phyloP scores from a whole-genome alignment of 2,329 filamentous ascomycete genomes.

The Fusarium devonianum region DNA sequence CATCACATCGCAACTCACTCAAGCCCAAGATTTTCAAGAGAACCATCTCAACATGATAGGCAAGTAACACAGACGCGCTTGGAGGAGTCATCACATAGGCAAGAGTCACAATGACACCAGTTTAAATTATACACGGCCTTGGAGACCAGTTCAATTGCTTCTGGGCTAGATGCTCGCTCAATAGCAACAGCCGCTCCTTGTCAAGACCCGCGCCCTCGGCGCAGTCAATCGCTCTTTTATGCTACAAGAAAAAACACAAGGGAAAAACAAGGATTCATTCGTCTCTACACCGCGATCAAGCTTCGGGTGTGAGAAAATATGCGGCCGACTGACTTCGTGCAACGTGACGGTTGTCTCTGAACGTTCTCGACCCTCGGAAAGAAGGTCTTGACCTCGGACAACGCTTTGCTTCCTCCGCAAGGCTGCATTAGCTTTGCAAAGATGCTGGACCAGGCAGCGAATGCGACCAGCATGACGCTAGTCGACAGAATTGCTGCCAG shows the following conservation, averaged over 20 bases:
- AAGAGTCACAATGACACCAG: neutral
- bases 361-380: neutral
- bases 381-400: neutral
- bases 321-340: conserved; percentile 14
- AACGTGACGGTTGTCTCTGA: conserved; percentile 4
- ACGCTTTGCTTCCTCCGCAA: neutral
- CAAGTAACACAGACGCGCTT: neutral
- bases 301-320: conserved; percentile 13
- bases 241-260: conserved; percentile 21
- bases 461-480: conserved; percentile 12
- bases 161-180: conserved; percentile 31
- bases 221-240: conserved; percentile 12
- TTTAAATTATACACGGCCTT: conserved; percentile 13
- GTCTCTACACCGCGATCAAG: conserved; percentile 31
- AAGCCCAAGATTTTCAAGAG: neutral
- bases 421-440: neutral
- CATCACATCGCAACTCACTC: neutral
- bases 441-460: conserved; percentile 17
- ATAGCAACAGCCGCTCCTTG: conserved; percentile 22
- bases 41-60: neutral
- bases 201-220: conserved; percentile 5
- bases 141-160: conserved; percentile 28
- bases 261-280: conserved; percentile 5
- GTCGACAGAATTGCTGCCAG: conserved; percentile 10
- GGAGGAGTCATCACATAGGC: neutral